Conservation (phyloP, 495 filamentous ascomycete species). For the Talaromyces ruber region DNA sequence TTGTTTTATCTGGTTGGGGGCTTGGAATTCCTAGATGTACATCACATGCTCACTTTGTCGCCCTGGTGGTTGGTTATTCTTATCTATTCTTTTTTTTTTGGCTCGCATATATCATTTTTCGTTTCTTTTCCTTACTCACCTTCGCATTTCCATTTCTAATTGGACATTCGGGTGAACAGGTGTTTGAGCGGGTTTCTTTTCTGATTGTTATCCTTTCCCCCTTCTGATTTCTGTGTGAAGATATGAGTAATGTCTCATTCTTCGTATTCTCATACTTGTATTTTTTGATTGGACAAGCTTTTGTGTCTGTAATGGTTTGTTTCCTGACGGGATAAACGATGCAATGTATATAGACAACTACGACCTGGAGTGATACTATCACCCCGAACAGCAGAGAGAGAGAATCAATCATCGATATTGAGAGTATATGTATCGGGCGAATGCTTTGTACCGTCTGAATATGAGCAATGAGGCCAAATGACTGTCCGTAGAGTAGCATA, state of each 20-base stretch:
- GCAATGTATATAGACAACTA: not conserved
- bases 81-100: not conserved
- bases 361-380: not conserved
- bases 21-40: not conserved
- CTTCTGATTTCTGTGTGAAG: not conserved
- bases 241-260: not conserved
- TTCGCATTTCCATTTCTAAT: not conserved
- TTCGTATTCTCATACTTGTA: not conserved
- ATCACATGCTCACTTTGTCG: not conserved
- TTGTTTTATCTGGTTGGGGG: not conserved
- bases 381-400: not conserved
- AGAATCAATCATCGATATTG: not conserved
- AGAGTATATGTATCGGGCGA: not conserved
- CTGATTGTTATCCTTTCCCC: not conserved
- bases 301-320: not conserved
- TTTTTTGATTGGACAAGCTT: not conserved
- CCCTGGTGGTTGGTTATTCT: slow-evolving; percentile 1
- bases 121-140: not conserved
- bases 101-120: not conserved
- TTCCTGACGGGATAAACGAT: not conserved
- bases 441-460: not conserved
- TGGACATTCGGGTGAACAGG: not conserved
- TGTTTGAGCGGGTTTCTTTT: not conserved
- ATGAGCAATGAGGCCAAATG: not conserved
- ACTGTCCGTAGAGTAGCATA: not conserved